Conservation (phyloP, 2,329 filamentous ascomycete species). For the Neonectria magnoliae region DNA sequence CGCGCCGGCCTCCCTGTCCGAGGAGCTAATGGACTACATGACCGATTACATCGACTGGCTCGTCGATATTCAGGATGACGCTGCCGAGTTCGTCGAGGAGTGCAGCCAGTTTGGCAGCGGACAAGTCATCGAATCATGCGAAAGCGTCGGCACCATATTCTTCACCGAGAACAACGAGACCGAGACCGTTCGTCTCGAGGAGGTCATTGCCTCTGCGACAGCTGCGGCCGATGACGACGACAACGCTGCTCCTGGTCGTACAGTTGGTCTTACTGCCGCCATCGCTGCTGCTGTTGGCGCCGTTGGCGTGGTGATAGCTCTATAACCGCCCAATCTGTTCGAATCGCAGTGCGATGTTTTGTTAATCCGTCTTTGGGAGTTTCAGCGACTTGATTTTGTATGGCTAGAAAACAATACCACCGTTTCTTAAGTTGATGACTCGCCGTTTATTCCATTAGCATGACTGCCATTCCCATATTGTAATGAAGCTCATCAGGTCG, state of each 20-base stretch:
- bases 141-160: neutral
- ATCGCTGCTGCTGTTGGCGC: neutral
- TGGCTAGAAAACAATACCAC: too few relatives aligned
- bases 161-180: neutral
- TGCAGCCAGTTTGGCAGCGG: neutral
- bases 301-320: neutral
- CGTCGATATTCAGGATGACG: neutral
- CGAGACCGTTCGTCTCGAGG: neutral
- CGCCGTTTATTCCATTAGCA: too few relatives aligned
- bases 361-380: too few relatives aligned
- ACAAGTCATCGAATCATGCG: neutral
- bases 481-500: too few relatives aligned
- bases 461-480: too few relatives aligned
- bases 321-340: neutral
- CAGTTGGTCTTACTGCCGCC: neutral
- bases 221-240: neutral
- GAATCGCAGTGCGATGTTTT: too few relatives aligned
- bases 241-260: neutral
- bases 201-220: neutral
- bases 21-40: constrained; percentile 10
- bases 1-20: constrained; percentile 3
- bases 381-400: too few relatives aligned
- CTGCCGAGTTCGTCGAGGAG: neutral
- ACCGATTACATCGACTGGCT: neutral
- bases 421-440: too few relatives aligned